Evolutionary conservation across 768 basidiomycete species (phyloP).

Genomic region (Crucibulum laeve): DNA sequence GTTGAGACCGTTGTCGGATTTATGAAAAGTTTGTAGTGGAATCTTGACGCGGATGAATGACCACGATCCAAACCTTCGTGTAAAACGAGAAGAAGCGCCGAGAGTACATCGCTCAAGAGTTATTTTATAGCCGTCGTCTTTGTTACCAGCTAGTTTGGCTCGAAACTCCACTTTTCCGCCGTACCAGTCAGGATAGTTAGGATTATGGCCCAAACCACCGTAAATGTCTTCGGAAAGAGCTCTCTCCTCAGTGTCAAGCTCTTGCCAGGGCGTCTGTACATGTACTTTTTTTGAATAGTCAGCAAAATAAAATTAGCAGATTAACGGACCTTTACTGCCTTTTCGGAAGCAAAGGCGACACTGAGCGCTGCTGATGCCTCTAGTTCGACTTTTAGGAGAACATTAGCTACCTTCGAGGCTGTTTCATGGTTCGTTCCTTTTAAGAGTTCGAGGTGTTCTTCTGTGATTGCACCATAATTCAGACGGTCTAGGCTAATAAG

Average conservation of each 20-base stretch:
- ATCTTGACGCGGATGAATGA: constrained; percentile 42
- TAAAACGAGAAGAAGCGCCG: constrained; percentile 45
- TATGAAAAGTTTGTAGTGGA: constrained; percentile 21
- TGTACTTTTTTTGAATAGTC: background rate
- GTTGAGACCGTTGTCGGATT: constrained; percentile 19
- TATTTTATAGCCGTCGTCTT: constrained; percentile 24
- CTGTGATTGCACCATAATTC: constrained; percentile 21
- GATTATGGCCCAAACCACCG: constrained; percentile 35
- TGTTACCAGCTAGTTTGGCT: constrained; percentile 18
- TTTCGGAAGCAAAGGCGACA: constrained; percentile 25
- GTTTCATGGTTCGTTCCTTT: constrained; percentile 25
- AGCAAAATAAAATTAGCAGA: background rate
- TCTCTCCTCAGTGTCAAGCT: constrained; percentile 45
- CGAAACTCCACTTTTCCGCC: constrained; percentile 50
- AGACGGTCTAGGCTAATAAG: constrained; percentile 23
- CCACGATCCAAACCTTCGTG: constrained; percentile 49
- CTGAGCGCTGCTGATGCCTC: constrained; percentile 2
- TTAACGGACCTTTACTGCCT: constrained; percentile 22
- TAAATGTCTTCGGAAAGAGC: constrained; percentile 20
- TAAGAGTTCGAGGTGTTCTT: constrained; percentile 18
- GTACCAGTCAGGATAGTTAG: constrained; percentile 36
- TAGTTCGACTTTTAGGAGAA: constrained; percentile 5
- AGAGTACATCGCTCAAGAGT: constrained; percentile 37
- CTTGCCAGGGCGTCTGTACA: constrained; percentile 45
- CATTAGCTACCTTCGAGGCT: constrained; percentile 18